These are phyloP conservation scores for Hyaloscypha variabilis DNA, from an alignment of 495 filamentous ascomycete genomes.

Conservation along the genomic window DNA sequence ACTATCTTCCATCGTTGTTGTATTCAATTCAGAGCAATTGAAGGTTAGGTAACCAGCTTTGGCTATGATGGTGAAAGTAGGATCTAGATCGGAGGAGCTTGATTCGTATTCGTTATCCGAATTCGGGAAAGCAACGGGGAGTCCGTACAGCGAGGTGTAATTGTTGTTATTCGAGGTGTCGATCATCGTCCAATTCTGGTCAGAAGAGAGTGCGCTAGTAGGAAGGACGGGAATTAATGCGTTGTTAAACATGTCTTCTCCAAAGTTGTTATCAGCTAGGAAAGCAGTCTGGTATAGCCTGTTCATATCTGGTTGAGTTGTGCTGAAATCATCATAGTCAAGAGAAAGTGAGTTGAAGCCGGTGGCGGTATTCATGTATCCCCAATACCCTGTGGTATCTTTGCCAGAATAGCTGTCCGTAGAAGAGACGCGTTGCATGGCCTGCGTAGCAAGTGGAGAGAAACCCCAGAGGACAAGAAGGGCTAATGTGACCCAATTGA, in stretches of 20 bases:
- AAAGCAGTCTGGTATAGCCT: background rate
- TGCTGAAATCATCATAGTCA: background rate
- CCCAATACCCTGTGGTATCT: background rate
- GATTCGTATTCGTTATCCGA: background rate
- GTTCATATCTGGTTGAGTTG: background rate
- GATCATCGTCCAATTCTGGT: too few species aligned
- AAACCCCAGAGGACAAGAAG: conserved; percentile 3
- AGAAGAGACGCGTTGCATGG: conserved; percentile 2
- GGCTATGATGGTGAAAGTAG: background rate
- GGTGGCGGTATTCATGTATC: conserved; percentile 4
- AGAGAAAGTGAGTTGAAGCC: background rate
- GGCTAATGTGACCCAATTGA: conserved; percentile 1
- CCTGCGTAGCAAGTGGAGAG: conserved; percentile 3
- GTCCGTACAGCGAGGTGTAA: background rate
- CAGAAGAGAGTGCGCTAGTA: background rate
- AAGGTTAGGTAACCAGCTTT: background rate
- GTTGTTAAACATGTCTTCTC: background rate
- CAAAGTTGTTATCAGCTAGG: background rate
- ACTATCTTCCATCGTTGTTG: too few species aligned
- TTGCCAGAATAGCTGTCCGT: background rate
- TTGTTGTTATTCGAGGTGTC: background rate
- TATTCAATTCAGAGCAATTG: too few species aligned
- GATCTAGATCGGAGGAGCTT: background rate
- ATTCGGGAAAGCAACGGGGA: background rate
- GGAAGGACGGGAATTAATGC: conserved; percentile 5